Percentiles rank a stretch among this genome's conserved stretches.
These are phyloP conservation scores for Leccinum subtestaceum DNA, from an alignment of 768 basidiomycete species.

Conservation along the genomic window DNA sequence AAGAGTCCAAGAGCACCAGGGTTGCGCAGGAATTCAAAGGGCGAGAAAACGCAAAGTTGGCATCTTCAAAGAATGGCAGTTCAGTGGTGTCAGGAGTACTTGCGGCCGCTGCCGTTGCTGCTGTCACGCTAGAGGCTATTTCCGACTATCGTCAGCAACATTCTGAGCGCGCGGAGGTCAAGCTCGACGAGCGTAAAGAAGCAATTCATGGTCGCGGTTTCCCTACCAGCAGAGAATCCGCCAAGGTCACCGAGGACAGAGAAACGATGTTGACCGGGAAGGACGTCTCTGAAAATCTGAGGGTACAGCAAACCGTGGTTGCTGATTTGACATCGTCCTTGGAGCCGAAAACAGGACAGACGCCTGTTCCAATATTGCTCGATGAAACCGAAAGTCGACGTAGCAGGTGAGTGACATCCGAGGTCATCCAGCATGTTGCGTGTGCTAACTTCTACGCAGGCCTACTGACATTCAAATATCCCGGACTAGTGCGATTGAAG, in stretches of 20 bases:
- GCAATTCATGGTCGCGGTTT: not conserved
- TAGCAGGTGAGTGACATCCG: conserved; percentile 1
- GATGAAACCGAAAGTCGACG: not conserved
- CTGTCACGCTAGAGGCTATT: conserved; percentile 11
- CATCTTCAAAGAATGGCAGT: conserved; percentile 4
- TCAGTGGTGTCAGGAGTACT: conserved; percentile 14
- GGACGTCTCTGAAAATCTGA: not conserved
- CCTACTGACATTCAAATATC: not conserved
- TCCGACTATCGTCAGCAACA: conserved; percentile 6
- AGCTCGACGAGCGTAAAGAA: not conserved
- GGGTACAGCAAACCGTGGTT: not conserved
- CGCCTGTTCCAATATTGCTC: not conserved
- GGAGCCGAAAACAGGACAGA: not conserved
- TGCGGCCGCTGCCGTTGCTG: conserved; percentile 9
- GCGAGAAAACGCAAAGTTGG: not conserved
- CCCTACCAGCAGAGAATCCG: not conserved
- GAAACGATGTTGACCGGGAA: not conserved
- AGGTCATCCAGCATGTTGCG: not conserved
- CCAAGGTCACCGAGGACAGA: not conserved
- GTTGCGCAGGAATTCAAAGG: not conserved
- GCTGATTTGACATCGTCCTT: not conserved
- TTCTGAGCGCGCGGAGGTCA: not conserved
- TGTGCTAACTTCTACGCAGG: not conserved
- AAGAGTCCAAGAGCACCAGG: not conserved
- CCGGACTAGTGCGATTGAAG: not conserved